Percentiles rank a stretch among this genome's conserved stretches.
phyloP scores from a whole-genome alignment of 2,329 filamentous ascomycete species.

The Ustulina deusta region DNA sequence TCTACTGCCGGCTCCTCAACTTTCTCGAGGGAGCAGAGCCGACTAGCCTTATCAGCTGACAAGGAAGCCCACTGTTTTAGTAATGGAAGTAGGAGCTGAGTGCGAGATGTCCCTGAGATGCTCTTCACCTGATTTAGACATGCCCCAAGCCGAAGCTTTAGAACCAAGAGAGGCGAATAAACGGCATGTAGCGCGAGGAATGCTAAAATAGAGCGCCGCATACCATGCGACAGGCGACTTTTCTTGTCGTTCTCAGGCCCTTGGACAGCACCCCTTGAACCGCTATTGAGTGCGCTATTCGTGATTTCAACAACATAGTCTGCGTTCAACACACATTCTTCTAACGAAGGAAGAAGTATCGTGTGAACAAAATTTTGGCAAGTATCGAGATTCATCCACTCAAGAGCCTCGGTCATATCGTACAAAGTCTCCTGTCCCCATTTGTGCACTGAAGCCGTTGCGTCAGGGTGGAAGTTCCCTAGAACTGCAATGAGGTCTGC shows the following conservation, averaged over 20 bases:
- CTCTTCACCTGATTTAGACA: slow-evolving; percentile 79
- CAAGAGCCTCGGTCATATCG: slow-evolving; percentile 64
- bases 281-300: slow-evolving; percentile 68
- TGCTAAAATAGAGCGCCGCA: slow-evolving; percentile 73
- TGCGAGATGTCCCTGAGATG: slow-evolving; percentile 76
- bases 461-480: slow-evolving; percentile 58
- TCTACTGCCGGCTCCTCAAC: slow-evolving; percentile 59
- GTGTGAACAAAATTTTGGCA: slow-evolving; percentile 71
- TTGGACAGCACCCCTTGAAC: slow-evolving; percentile 44
- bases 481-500: slow-evolving; percentile 73
- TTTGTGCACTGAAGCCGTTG: slow-evolving; percentile 51
- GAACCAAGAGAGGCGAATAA: slow-evolving; percentile 73
- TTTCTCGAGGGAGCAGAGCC: slow-evolving; percentile 60
- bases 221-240: slow-evolving; percentile 67
- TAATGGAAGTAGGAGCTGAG: slow-evolving; percentile 79
- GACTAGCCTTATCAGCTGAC: slow-evolving; percentile 61
- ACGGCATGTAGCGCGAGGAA: slow-evolving; percentile 81
- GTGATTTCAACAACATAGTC: slow-evolving; percentile 76
- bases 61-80: slow-evolving; percentile 76
- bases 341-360: slow-evolving; percentile 78
- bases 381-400: slow-evolving; percentile 70
- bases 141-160: slow-evolving; percentile 79
- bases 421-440: slow-evolving; percentile 78
- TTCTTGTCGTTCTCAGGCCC: slow-evolving; percentile 62
- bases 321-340: slow-evolving; percentile 87